phyloP scores from a whole-genome alignment of 768 basidiomycete species.

The Tylopilus plumbeoviolaceoides region DNA sequence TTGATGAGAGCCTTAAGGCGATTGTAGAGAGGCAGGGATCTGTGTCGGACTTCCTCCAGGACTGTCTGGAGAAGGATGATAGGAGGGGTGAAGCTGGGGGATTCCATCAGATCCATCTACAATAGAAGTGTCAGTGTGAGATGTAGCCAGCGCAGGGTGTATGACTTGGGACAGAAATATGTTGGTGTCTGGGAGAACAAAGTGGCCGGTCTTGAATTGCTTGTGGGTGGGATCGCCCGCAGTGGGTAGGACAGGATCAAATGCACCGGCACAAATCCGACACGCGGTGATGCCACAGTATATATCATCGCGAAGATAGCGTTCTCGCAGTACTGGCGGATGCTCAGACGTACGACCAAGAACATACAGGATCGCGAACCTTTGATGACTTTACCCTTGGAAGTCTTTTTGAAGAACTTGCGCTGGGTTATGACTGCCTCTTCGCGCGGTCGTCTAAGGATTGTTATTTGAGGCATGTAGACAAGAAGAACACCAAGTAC shows the following conservation, averaged over 20 bases:
- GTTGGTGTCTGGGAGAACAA: constrained; percentile 91
- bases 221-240: constrained; percentile 57
- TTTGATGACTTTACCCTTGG: constrained; percentile 89
- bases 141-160: neutral
- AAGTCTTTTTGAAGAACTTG: constrained; percentile 96
- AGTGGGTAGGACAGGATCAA: constrained; percentile 49
- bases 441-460: constrained; percentile 64
- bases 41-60: constrained; percentile 92
- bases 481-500: neutral
- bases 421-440: constrained; percentile 78
- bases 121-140: constrained; percentile 2
- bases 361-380: constrained; percentile 40
- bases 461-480: constrained; percentile 57
- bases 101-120: constrained; percentile 94
- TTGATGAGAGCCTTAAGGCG: constrained; percentile 81
- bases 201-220: constrained; percentile 64
- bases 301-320: constrained; percentile 91
- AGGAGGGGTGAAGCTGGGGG: constrained; percentile 65
- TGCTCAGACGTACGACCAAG: neutral
- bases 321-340: constrained; percentile 75
- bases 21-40: constrained; percentile 89
- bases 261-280: constrained; percentile 46
- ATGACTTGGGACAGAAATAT: constrained; percentile 81
- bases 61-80: constrained; percentile 94
- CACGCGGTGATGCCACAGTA: constrained; percentile 80